phyloP scores from a whole-genome alignment of 202 grass and related monocot species.

The Zizania palustris region DNA sequence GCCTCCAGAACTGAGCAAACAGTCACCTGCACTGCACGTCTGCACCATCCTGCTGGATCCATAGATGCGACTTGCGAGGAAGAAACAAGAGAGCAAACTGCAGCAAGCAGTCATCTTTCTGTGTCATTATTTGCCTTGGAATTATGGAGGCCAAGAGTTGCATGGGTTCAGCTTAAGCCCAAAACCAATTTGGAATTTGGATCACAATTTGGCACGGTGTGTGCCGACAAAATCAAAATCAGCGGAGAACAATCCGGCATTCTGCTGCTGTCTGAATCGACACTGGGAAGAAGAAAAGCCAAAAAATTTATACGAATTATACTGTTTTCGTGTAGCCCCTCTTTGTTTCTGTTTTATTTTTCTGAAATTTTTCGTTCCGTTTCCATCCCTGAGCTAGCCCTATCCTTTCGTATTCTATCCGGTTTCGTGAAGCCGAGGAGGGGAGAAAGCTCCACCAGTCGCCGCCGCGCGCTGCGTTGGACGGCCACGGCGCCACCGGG shows the following conservation, averaged over 20 bases:
- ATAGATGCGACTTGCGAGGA: no score
- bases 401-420: not conserved
- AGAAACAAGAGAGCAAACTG: no score
- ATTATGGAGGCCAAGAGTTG: not conserved
- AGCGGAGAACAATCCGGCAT: not conserved
- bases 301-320: not conserved
- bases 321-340: no score
- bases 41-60: no score
- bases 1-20: no score
- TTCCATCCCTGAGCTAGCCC: not conserved
- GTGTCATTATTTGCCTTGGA: not conserved
- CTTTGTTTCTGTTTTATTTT: no score
- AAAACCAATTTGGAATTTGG: not conserved
- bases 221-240: not conserved
- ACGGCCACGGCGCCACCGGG: not conserved
- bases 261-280: not conserved
- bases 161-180: not conserved
- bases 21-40: no score
- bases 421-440: not conserved
- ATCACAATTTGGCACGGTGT: not conserved
- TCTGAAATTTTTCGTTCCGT: no score
- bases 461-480: constrained; percentile 2
- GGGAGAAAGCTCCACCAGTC: constrained; percentile 38
- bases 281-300: no score
- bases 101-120: no score